A percentile compares a stretch with the other conserved stretches of the same genome.
phyloP scores from a whole-genome alignment of 352 stramenopile species.

The Phytophthora litchii region DNA sequence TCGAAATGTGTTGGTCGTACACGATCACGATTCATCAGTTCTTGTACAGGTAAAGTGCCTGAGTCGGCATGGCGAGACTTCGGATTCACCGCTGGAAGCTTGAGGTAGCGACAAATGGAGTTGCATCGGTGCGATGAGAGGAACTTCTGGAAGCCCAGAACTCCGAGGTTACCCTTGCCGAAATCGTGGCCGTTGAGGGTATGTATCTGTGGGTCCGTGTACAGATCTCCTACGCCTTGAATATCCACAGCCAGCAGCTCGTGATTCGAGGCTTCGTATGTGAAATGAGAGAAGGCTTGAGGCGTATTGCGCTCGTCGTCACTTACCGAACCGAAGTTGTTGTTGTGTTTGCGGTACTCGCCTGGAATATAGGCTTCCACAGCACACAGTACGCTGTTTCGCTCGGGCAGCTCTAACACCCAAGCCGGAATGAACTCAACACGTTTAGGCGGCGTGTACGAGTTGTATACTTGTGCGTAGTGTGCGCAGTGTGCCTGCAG shows the following conservation, averaged over 20 bases:
- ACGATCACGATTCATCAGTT: conserved; percentile 80
- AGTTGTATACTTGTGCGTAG: conserved; percentile 89
- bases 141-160: conserved; percentile 88
- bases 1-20: conserved; percentile 79
- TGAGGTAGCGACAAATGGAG: conserved; percentile 88
- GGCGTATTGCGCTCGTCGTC: conserved; percentile 87
- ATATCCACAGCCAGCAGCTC: conserved; percentile 94
- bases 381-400: conserved; percentile 70
- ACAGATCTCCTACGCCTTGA: conserved; percentile 95
- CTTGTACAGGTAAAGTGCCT: conserved; percentile 76
- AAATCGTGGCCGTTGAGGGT: conserved; percentile 89
- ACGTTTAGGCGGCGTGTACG: conserved; percentile 79
- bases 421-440: conserved; percentile 85
- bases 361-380: conserved; percentile 84
- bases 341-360: conserved; percentile 90
- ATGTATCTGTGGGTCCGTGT: conserved; percentile 95
- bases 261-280: conserved; percentile 93
- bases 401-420: conserved; percentile 81
- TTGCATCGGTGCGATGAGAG: conserved; percentile 89
- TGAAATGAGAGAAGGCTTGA: conserved; percentile 94
- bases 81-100: conserved; percentile 80
- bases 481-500: conserved; percentile 85
- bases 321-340: conserved; percentile 88
- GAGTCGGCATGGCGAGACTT: conserved; percentile 79
- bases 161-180: conserved; percentile 87